These are phyloP conservation scores for Oxytropis ochrocephala DNA, from an alignment of 306 rosid genomes.

Conservation along the genomic window DNA sequence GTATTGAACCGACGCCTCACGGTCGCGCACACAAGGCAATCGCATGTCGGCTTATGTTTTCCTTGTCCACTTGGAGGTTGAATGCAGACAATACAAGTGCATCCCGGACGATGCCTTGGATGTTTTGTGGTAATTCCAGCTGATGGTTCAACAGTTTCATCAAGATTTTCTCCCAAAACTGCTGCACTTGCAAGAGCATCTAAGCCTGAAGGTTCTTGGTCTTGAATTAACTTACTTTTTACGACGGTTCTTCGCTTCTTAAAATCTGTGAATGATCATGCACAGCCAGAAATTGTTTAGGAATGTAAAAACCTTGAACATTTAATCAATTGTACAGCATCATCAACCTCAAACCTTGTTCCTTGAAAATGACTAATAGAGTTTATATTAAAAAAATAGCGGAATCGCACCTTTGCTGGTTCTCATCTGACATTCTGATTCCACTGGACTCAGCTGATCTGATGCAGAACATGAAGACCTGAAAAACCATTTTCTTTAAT, in stretches of 20 bases:
- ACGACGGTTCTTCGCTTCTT: constrained; percentile 45
- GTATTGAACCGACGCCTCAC: constrained; percentile 75
- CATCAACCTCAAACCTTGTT: not conserved
- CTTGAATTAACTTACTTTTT: constrained; percentile 29
- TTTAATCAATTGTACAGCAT: not conserved
- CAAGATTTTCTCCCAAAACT: constrained; percentile 48
- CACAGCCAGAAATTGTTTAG: not conserved
- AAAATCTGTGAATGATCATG: constrained; percentile 36
- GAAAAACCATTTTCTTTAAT: constrained; percentile 9
- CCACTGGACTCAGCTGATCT: constrained; percentile 54
- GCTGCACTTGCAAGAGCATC: constrained; percentile 72
- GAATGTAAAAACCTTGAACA: no score
- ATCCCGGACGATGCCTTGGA: constrained; percentile 85
- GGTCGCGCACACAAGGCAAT: constrained; percentile 72
- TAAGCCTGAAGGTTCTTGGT: constrained; percentile 47
- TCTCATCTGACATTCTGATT: constrained; percentile 46
- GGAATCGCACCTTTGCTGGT: constrained; percentile 44
- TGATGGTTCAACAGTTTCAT: constrained; percentile 36
- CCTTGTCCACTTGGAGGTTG: constrained; percentile 94
- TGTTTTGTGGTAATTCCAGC: constrained; percentile 68
- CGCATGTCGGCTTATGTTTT: constrained; percentile 65
- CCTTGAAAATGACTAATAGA: not conserved
- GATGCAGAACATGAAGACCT: constrained; percentile 53
- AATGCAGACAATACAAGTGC: constrained; percentile 84
- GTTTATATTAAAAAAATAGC: not conserved